Evolutionary conservation across 495 filamentous ascomycete species (phyloP), one percentile per base, ranked within the genome.

Genomic region (Aspergillus sparsus): DNA sequence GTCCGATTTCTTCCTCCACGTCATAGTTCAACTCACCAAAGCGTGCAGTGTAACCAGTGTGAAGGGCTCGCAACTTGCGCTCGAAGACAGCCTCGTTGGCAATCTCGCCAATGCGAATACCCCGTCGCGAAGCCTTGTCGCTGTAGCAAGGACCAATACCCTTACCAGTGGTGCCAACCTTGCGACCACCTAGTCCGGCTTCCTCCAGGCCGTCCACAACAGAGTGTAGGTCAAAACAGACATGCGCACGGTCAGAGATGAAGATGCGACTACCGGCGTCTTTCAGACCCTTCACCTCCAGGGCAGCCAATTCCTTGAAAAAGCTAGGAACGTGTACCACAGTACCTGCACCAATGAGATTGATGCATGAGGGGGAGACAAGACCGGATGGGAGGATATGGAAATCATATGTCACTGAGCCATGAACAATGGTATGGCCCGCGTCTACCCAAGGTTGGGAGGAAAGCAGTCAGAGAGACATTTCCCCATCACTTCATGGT

Each of bases 241-340:
- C 81, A 68, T 96, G 92, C 36, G 87, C 88, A 60, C 93, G 85
- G 68, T 93, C 89, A 32, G 83, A 87, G 71, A 97, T 83, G 71
- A 89, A 89, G 53, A 96, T 85, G 63, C 92, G 83, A 62, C 80
- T 72, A 55, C 82, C 81, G 31, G 83, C 82, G 60, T 82, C 80
- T 16, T 81, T 69, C 51, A 96, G 73, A 15, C 92, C 92, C 76
- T 95, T 89, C 42, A 75, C 74, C 68, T 91, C 81, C 13, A 93
- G 73, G 31, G 80, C 80, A 51, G 81, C 81, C 57, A 96, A 80
- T 75, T 97, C 93, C 70, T 88, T 86, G 83, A 96, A 95, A 82
- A 97, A 94, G 47, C 81, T 82, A 51, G 89, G 89, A 49, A 95
- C 80, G 78, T 97, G 89, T 57, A 96, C 83, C 55, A 96, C 92